phyloP scores from a whole-genome alignment of 176 grass and related monocot species.

The Pontederia crassipes region DNA sequence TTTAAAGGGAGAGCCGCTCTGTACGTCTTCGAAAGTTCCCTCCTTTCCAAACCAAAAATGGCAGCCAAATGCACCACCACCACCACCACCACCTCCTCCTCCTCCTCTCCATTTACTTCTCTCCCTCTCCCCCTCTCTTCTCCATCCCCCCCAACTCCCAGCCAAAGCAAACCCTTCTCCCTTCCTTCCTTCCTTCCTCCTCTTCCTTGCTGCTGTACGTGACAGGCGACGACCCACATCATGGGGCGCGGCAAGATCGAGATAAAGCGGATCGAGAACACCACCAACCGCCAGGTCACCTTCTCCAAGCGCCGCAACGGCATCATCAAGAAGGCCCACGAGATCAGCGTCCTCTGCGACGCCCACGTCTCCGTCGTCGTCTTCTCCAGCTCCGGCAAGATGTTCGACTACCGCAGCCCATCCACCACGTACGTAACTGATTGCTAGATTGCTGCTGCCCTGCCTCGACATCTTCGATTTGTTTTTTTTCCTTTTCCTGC shows the following conservation, averaged over 20 bases:
- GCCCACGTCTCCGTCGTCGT: conserved; percentile 15
- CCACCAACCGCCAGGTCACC: conserved; percentile 9
- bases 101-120: neutral
- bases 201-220: neutral
- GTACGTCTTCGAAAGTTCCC: conserved; percentile 4
- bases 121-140: neutral
- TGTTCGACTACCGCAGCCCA: neutral
- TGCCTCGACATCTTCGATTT: neutral
- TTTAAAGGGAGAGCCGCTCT: no score
- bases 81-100: neutral
- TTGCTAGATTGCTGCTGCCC: neutral
- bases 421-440: neutral
- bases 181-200: neutral
- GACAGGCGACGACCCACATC: neutral
- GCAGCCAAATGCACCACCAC: neutral
- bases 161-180: neutral
- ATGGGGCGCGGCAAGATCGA: conserved; percentile 17
- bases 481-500: neutral
- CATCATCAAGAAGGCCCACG: conserved; percentile 7
- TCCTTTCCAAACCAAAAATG: conserved; percentile 1
- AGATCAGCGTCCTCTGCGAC: conserved; percentile 15
- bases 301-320: conserved; percentile 22
- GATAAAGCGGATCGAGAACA: conserved; percentile 18
- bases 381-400: conserved; percentile 13
- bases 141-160: no score